These are phyloP conservation scores for Linnemannia hyalina DNA, from an alignment of 192 early-diverging fungal genomes.

Conservation along the genomic window DNA sequence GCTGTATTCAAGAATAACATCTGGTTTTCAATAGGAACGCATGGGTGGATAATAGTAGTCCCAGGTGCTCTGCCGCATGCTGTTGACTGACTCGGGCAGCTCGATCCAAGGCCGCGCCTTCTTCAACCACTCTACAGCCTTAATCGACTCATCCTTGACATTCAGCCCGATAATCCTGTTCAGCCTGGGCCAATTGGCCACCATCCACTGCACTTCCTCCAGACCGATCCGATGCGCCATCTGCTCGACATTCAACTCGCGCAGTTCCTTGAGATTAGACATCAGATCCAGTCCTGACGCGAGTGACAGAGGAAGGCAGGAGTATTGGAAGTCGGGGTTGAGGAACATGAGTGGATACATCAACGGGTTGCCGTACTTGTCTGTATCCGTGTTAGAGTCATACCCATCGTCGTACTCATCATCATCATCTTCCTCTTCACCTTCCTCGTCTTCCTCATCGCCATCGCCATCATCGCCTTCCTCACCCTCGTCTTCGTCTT, in stretches of 20 bases:
- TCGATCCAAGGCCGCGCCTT: neutral
- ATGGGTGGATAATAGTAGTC: neutral
- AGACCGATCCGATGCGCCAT: neutral
- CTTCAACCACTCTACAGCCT: neutral
- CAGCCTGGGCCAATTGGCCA: neutral
- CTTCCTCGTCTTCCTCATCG: neutral
- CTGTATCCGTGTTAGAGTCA: neutral
- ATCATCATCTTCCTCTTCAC: neutral
- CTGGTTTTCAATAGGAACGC: neutral
- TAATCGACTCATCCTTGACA: neutral
- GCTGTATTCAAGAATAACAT: no score
- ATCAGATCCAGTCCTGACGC: neutral
- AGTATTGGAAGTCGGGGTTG: neutral
- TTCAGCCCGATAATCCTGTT: neutral
- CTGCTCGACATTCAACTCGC: neutral
- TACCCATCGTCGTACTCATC: neutral
- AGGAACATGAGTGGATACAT: neutral
- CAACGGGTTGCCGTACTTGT: neutral
- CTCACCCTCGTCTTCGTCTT: neutral
- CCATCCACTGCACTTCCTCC: neutral
- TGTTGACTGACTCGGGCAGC: neutral
- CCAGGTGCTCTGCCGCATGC: constrained; percentile 1
- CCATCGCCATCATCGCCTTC: neutral
- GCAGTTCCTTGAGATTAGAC: neutral
- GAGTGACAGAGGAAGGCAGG: neutral